Evolutionary conservation across 331 rosid genomes (phyloP).

Genomic region (Pyracantha coccinea): DNA sequence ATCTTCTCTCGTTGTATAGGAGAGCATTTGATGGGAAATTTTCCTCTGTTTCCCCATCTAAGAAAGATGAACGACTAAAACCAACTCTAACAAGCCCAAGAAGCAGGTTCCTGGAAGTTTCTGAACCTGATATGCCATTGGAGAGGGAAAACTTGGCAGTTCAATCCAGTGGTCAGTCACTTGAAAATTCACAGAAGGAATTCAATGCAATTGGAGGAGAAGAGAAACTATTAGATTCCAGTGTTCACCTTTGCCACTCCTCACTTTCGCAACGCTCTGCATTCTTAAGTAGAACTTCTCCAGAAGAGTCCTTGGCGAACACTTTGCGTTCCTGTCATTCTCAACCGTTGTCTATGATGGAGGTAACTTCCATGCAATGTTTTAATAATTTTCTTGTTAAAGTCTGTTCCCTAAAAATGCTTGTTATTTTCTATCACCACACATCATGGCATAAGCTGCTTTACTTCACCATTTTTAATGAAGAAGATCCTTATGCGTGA

Average conservation of each 20-base stretch:
- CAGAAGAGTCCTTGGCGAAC: constrained; percentile 41
- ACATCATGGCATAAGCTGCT: not conserved
- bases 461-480: not conserved
- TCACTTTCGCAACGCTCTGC: constrained; percentile 57
- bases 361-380: constrained; percentile 41
- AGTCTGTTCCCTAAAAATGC: not conserved
- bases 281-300: constrained; percentile 40
- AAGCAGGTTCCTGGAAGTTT: constrained; percentile 23
- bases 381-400: not conserved
- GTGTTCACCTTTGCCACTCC: constrained; percentile 83
- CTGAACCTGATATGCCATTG: constrained; percentile 27
- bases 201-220: constrained; percentile 28
- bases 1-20: constrained; percentile 81
- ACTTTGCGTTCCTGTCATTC: constrained; percentile 77
- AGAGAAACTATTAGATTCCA: constrained; percentile 52
- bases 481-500: too few species aligned
- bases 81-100: constrained; percentile 31
- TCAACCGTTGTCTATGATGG: constrained; percentile 80
- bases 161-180: too few species aligned
- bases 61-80: constrained; percentile 41
- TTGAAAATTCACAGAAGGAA: constrained; percentile 27
- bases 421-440: not conserved
- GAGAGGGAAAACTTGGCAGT: constrained; percentile 36
- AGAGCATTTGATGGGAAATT: constrained; percentile 72
- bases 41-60: constrained; percentile 43